Base-by-base conservation (phyloP, 805 yeast genomes). In the Kluyveromyces nonfermentans region DNA sequence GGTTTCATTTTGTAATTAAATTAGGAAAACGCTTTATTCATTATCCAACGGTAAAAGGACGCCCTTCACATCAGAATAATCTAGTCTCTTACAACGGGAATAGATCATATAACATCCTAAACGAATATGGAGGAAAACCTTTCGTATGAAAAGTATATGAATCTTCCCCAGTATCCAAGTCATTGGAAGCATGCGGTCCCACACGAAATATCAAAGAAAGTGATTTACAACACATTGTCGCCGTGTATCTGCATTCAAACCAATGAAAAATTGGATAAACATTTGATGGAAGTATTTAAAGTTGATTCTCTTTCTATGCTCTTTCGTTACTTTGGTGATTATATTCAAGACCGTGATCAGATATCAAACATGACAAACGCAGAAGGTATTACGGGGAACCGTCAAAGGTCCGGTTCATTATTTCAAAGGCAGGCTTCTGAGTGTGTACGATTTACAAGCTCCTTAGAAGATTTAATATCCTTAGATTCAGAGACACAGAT, bases 401-500 rank as follows among this genome's bases (percentile, higher is more conserved):
- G 66, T 43, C 54, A 53, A 33, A 52, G 63, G 33, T 59, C 66
- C 12, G 59, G 59, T 34, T 59, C 63, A 41, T 48, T 62, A 5
- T 55, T 60, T 22, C 62, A 59, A 41, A 50, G 66, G 18, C 63
- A 60, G 40, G 63, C 57, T 40, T 56, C 62, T 12, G 64, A 56
- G 33, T 77, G 79, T 17, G 64, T 82, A 28, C 65, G 84, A 39
- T 82, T 82, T 48, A 56, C 66, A 1, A 58, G 64, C 18, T 71
- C 74, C 5, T 46, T 69, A 33, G 54, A 51, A 2, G 71, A 68
- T 42, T 36, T 67, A 7, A 47, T 68, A 4, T 55, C 41, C n/a
- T 17, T 38, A 7, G 41, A 38, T 30, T 38, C 34, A 10, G 41
- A 38, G 21, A 20, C 30, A 18, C 41, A 38, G n/a, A 28, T 38